phyloP scores from a whole-genome alignment of 345 rosid species.

The Raphanus raphanistrum region DNA sequence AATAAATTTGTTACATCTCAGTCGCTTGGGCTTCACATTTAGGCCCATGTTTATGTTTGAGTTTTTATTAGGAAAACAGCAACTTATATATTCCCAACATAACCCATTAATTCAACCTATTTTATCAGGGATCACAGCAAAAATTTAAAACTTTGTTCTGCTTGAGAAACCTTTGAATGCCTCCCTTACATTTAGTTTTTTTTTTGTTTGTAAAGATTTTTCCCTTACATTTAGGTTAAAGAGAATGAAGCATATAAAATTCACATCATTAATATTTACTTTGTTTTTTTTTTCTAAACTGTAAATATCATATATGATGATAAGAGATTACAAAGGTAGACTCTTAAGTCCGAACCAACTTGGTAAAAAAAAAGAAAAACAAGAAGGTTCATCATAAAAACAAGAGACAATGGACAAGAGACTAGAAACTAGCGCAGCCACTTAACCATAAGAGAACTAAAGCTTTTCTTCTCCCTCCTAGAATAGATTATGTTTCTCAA shows the following conservation, averaged over 20 bases:
- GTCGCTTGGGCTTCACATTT: neutral
- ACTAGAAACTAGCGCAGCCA: too few species aligned
- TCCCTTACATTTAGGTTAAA: neutral
- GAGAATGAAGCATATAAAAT: neutral
- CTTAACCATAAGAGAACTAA: too few species aligned
- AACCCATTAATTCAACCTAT: neutral
- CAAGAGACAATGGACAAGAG: too few species aligned
- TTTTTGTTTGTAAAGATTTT: too few species aligned
- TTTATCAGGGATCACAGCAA: neutral
- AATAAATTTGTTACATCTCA: neutral
- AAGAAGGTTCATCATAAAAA: too few species aligned
- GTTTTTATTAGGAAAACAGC: neutral
- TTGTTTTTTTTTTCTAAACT: too few species aligned
- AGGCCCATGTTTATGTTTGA: neutral
- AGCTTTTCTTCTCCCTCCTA: too few species aligned
- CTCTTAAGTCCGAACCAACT: too few species aligned
- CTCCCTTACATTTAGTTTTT: neutral
- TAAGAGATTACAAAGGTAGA: too few species aligned
- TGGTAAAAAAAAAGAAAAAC: too few species aligned
- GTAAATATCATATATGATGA: too few species aligned
- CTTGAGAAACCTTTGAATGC: neutral
- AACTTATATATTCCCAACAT: neutral
- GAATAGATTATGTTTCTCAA: too few species aligned
- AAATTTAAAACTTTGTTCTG: neutral
- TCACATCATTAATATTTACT: neutral